Evolutionary conservation across 371 early-diverging fungal species (phyloP).

Genomic region (Entomophthora muscae): DNA sequence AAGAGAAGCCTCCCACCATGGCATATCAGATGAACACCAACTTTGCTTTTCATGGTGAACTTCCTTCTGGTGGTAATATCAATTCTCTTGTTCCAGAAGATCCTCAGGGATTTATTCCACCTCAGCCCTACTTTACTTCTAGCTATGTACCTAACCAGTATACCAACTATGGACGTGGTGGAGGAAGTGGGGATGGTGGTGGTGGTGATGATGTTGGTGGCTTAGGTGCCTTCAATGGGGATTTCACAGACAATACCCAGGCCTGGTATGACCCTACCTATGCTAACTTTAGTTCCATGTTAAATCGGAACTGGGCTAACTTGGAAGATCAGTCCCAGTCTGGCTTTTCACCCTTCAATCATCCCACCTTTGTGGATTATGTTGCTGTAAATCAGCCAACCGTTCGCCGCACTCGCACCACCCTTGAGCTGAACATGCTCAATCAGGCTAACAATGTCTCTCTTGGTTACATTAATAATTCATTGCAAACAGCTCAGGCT

Average conservation of each 20-base stretch:
- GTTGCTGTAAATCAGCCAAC: neutral
- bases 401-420: neutral
- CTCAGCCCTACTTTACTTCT: neutral
- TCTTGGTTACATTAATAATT: neutral
- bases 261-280: slow-evolving; percentile 4
- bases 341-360: neutral
- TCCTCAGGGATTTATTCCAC: neutral
- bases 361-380: neutral
- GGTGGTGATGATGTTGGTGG: slow-evolving; percentile 10
- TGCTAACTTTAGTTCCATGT: slow-evolving; percentile 5
- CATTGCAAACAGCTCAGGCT: neutral
- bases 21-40: neutral
- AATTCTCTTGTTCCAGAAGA: neutral
- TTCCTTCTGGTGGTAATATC: neutral
- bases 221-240: neutral
- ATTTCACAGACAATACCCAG: neutral
- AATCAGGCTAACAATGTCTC: neutral
- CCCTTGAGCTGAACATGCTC: neutral
- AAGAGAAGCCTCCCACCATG: neutral
- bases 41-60: neutral
- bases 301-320: neutral
- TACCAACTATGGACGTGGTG: slow-evolving; percentile 1
- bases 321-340: neutral
- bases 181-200: slow-evolving; percentile 9
- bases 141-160: neutral